Percentiles rank a stretch among this genome's conserved stretches.
phyloP scores from a whole-genome alignment of 768 basidiomycete species.

The Baorangia bicolor region DNA sequence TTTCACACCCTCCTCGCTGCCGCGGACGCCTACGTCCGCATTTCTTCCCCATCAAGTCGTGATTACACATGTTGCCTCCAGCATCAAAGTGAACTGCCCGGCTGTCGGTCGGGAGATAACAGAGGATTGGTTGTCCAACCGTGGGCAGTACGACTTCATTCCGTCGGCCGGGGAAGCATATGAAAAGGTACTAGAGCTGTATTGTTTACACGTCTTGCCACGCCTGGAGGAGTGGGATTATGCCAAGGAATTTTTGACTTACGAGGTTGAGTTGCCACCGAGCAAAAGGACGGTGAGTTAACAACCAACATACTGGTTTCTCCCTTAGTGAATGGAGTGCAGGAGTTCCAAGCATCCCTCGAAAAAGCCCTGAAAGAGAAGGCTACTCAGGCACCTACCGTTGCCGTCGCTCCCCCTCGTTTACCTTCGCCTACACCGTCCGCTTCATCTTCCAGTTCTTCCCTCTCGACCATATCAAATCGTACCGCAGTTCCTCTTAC shows the following conservation, averaged over 20 bases:
- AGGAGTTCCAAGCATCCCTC: slow-evolving; percentile 35
- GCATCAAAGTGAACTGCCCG: slow-evolving; percentile 62
- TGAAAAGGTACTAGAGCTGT: slow-evolving; percentile 72
- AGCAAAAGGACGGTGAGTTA: slow-evolving; percentile 51
- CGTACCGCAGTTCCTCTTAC: slow-evolving; percentile 62
- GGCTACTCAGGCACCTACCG: slow-evolving; percentile 14
- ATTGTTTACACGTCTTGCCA: slow-evolving; percentile 71
- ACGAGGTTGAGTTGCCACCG: slow-evolving; percentile 62
- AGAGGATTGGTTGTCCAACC: slow-evolving; percentile 75
- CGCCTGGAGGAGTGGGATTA: slow-evolving; percentile 79
- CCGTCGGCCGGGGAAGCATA: slow-evolving; percentile 53
- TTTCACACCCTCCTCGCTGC: slow-evolving; percentile 54
- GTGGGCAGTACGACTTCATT: slow-evolving; percentile 39
- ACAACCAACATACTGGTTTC: background rate
- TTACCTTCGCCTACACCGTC: slow-evolving; percentile 53
- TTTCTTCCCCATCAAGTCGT: slow-evolving; percentile 71
- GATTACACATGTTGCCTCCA: slow-evolving; percentile 66
- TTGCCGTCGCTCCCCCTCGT: slow-evolving; percentile 28
- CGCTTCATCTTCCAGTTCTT: slow-evolving; percentile 59
- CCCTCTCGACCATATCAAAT: slow-evolving; percentile 69
- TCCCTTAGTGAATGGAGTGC: slow-evolving; percentile 7
- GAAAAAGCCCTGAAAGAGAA: slow-evolving; percentile 33
- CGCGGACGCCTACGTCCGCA: slow-evolving; percentile 44
- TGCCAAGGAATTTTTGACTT: slow-evolving; percentile 70
- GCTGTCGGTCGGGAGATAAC: slow-evolving; percentile 62